Evolutionary conservation across 441 rosid species (phyloP).

Genomic region (Gossypium aridum): DNA sequence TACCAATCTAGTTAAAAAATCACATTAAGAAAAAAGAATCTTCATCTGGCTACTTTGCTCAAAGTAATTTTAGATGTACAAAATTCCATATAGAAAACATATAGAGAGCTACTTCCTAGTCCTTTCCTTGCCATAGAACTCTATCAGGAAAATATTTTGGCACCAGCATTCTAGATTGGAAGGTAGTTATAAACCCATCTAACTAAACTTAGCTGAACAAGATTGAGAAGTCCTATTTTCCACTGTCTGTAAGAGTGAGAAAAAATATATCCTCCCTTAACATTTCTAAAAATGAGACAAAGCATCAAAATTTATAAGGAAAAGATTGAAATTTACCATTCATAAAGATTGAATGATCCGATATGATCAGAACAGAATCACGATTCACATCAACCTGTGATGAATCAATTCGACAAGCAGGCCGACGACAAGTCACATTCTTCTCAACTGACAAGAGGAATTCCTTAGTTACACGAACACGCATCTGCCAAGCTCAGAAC

Average conservation of each 20-base stretch:
- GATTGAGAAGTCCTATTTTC: neutral
- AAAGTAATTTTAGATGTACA: conserved; percentile 1
- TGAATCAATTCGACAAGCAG: conserved; percentile 64
- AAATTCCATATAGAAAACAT: neutral
- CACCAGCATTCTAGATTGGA: neutral
- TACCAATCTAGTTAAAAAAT: neutral
- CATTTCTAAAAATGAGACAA: neutral
- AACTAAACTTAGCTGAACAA: neutral
- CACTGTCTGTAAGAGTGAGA: neutral
- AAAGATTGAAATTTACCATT: conserved; percentile 33
- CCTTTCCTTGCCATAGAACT: neutral
- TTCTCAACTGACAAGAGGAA: conserved; percentile 61
- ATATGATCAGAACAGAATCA: conserved; percentile 56
- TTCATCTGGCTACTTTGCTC: neutral
- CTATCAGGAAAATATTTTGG: neutral
- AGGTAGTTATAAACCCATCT: neutral
- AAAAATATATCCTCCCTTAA: neutral
- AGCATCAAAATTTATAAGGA: neutral
- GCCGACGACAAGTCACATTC: conserved; percentile 52
- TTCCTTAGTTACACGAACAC: conserved; percentile 42
- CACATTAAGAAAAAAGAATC: neutral
- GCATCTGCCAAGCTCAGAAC: conserved; percentile 37
- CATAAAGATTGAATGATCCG: conserved; percentile 75
- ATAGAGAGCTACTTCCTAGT: neutral
- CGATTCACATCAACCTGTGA: conserved; percentile 48